Conservation (phyloP, 2,329 filamentous ascomycete genomes). For the Zasmidium cellare region DNA sequence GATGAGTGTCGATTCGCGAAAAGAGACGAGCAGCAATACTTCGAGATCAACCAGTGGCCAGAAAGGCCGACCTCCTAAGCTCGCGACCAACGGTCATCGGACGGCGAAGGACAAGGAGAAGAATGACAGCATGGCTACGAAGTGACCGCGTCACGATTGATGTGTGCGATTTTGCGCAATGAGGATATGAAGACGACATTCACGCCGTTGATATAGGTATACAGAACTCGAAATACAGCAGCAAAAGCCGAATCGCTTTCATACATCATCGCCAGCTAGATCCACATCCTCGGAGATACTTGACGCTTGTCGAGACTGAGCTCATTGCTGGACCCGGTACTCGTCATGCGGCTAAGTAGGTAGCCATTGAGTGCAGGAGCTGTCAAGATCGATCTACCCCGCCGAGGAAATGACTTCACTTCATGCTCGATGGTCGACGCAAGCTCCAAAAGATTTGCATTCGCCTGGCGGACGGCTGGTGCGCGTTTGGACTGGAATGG, state of each 20-base stretch:
- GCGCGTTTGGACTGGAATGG: no score
- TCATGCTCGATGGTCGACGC: neutral
- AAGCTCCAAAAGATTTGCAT: neutral
- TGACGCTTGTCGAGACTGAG: no score
- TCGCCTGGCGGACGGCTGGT: neutral
- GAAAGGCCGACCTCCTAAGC: neutral
- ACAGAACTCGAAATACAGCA: neutral
- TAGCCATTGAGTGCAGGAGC: neutral
- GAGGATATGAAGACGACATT: neutral
- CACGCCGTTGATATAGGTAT: neutral
- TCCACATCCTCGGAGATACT: neutral
- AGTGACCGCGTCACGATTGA: neutral
- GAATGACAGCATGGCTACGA: neutral
- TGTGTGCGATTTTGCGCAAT: neutral
- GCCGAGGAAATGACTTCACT: neutral
- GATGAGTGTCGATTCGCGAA: constrained; percentile 3
- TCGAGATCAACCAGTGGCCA: neutral
- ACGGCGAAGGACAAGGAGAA: neutral
- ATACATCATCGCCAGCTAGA: no score
- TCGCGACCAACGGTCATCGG: neutral
- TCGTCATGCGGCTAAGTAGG: neutral
- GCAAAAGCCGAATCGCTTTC: no score
- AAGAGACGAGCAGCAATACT: neutral
- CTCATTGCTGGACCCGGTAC: no score
- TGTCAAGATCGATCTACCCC: neutral